A percentile compares a stretch with the other conserved stretches of the same genome.
Conservation (phyloP, 306 rosid species). For the Cucumis cinereus region DNA sequence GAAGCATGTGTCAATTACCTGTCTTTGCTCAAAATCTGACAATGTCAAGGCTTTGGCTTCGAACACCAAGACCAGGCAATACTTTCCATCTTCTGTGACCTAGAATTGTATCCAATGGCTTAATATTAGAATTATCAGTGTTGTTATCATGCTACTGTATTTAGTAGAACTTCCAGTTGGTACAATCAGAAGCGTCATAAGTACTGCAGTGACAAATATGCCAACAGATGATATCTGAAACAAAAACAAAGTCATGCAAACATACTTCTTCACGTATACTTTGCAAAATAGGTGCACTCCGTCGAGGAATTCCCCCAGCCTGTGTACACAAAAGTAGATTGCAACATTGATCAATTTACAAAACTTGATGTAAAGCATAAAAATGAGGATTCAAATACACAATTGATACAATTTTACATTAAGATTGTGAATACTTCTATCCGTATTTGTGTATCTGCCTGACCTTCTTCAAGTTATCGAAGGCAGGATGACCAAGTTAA, state of each 20-base stretch:
- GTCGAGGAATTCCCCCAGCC: slow-evolving; percentile 93
- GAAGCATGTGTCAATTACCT: slow-evolving; percentile 26
- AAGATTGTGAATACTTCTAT: background rate
- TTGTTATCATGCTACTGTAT: background rate
- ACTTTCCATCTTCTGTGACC: slow-evolving; percentile 78
- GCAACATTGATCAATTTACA: background rate
- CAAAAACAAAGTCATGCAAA: slow-evolving; percentile 7
- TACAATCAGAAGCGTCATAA: background rate
- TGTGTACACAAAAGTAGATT: slow-evolving; percentile 17
- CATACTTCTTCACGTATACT: slow-evolving; percentile 83
- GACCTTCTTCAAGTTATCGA: background rate
- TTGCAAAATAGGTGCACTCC: slow-evolving; percentile 73
- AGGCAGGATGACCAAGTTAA: background rate
- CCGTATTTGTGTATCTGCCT: background rate
- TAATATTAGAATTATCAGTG: background rate
- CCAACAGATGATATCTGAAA: background rate
- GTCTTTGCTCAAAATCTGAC: slow-evolving; percentile 87
- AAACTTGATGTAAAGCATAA: background rate
- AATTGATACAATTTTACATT: background rate
- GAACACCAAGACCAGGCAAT: slow-evolving; percentile 60
- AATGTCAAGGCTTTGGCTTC: slow-evolving; percentile 68
- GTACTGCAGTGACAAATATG: background rate
- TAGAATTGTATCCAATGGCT: slow-evolving; percentile 12
- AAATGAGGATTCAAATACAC: background rate
- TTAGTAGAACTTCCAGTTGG: background rate